Evolutionary conservation across 495 filamentous ascomycete species (phyloP), one percentile per base, ranked within the genome.

Genomic region (Podospora comata): DNA sequence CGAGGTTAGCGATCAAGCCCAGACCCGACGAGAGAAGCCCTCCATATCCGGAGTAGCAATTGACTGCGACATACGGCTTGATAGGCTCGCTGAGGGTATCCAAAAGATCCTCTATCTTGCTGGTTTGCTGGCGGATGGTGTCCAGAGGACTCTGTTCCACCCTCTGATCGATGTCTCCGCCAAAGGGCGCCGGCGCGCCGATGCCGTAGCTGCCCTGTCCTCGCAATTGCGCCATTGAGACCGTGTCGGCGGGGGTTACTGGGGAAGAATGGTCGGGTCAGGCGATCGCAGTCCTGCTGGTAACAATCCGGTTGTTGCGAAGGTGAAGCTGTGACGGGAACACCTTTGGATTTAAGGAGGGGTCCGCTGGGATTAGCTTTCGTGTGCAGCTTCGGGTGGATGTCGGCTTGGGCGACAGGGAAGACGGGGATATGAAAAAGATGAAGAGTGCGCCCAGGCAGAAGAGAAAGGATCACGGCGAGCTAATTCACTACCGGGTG

Each of bases 201-300:
- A 98, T 89, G 79, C 97, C 94, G 81, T 97, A 99, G 79, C 91
- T 91, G 72, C 94, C 94, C 70, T 92, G 96, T 79, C 94, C 95
- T 85, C 94, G 87, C 80, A 98, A 95, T 81, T 97, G 94, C 79
- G 94, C 90, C 94, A 97, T 98, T 73, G 61, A 32, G 72, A 54
- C 56, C 26, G 23, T 34, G 44, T 65, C 23, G 65, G 63, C 32
- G 13, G 68, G 53, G 27, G 28, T 60, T 34, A 62, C 30, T 67
- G 34, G 13, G 44, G 44, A 34, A 64, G 54, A 19, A 48, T 34
- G 39, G 18, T 48, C 48, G 26, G 62, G 65, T 54, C 70, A 61
- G 16, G 59, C 59, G 61, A 48, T 30, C 62, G 65, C 70, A 73
- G 73, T 64, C 75, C 70, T 67, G 75, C 72, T 77, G 73, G 69